A percentile compares a stretch with the other conserved stretches of the same genome.
These are phyloP conservation scores for Clavispora phyllophila DNA, from an alignment of 805 yeast genomes.

Conservation along the genomic window DNA sequence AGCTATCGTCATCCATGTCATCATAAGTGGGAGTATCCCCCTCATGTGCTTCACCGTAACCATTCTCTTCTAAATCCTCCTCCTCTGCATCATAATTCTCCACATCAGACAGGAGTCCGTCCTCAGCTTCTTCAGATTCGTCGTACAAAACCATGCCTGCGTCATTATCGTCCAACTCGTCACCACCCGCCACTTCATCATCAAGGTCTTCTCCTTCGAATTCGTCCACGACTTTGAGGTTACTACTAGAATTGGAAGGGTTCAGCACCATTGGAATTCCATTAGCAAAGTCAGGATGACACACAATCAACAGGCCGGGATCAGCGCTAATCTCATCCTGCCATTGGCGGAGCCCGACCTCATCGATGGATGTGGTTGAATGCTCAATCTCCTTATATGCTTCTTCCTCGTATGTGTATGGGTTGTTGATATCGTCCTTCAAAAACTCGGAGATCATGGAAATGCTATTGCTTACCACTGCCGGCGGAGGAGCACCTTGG, in stretches of 20 bases:
- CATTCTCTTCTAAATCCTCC: constrained; percentile 3
- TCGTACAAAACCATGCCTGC: constrained; percentile 16
- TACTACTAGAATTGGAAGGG: constrained; percentile 2
- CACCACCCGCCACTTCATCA: constrained; percentile 7
- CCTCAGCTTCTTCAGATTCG: constrained; percentile 13
- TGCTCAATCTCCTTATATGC: constrained; percentile 44
- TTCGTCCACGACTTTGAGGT: constrained; percentile 11
- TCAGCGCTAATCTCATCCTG: not conserved
- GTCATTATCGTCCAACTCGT: constrained; percentile 4
- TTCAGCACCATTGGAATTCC: constrained; percentile 3
- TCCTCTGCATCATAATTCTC: constrained; percentile 10
- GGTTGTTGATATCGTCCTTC: constrained; percentile 64
- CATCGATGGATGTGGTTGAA: not conserved
- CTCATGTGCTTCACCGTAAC: constrained; percentile 2
- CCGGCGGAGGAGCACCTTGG: constrained; percentile 3
- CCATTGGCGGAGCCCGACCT: not conserved
- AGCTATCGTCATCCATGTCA: not conserved
- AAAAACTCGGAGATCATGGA: constrained; percentile 55
- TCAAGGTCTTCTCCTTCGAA: constrained; percentile 10
- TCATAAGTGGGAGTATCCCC: constrained; percentile 1
- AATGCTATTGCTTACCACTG: constrained; percentile 42
- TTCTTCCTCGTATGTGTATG: constrained; percentile 54
- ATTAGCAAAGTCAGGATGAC: constrained; percentile 12
- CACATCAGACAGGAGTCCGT: constrained; percentile 5
- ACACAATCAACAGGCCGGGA: constrained; percentile 3